Evolutionary conservation across 768 basidiomycete species (phyloP), one percentile per base, ranked within the genome.

Genomic region (Agaricus bisporus): DNA sequence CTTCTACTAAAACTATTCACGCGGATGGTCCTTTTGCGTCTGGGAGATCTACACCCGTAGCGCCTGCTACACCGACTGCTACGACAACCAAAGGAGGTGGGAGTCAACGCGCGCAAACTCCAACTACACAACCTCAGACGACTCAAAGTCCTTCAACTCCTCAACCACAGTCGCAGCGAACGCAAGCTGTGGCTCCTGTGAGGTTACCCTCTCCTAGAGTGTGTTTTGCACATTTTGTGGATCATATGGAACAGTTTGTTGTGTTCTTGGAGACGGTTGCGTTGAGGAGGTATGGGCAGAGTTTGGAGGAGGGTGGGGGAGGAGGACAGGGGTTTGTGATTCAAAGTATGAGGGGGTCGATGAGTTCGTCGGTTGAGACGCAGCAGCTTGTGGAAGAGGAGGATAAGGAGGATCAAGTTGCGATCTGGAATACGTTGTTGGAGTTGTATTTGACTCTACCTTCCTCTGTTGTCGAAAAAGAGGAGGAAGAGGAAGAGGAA

Each of bases 191-290:
- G 3, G 71, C 32, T 32, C 32, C 70, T 0, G 63, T 73, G 7
- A 81, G 81, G 62, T 72, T 78, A 0, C 87, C 92, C 0, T 93
- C 92, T 0, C 93, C 95, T 0, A 73, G 85, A 4, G 73, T 88
- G 29, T 98, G 92, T 67, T 98, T 98, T 63, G 86, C 93, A 0
- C 92, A 97, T 65, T 98, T 97, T 58, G 85, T 97, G 36, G 91
- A 95, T 62, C 91, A 95, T 60, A 82, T 87, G 54, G 75, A 75
- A 2, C 81, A 90, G 52, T 95, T 99, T 59, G 77, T 91, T 38
- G 74, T 79, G 1, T 98, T 98, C 66, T 78, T 99, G 8, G 95
- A 98, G 69, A 83, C 84, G 5, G 88, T 98, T 28, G 90, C 92
- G 2, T 61, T 70, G 38, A 76, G 82, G 22, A 75, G 92, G 7